A percentile compares a stretch with the other conserved stretches of the same genome.
These are phyloP conservation scores for Nemania sp. DNA, from an alignment of 2,329 filamentous ascomycete species.

Conservation along the genomic window DNA sequence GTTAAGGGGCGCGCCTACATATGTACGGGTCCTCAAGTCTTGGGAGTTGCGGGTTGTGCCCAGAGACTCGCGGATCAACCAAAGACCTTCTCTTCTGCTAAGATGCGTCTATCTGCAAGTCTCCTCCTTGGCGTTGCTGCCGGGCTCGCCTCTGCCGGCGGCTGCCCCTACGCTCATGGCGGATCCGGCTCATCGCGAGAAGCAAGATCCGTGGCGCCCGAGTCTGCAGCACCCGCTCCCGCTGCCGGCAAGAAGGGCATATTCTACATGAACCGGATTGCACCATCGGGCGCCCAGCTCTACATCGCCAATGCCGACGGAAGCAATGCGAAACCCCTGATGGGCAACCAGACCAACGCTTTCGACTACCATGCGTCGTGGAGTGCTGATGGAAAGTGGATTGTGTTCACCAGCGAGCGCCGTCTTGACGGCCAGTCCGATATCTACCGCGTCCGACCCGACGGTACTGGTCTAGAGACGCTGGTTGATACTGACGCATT, in stretches of 20 bases:
- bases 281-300: constrained; percentile 36
- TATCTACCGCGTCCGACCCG: constrained; percentile 53
- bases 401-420: constrained; percentile 56
- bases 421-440: constrained; percentile 56
- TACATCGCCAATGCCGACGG: constrained; percentile 55
- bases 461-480: constrained; percentile 53
- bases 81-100: background rate
- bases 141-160: background rate
- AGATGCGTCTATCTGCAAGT: background rate
- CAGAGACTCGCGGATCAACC: background rate
- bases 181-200: background rate
- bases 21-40: background rate
- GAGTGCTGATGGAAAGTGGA: constrained; percentile 55
- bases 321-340: constrained; percentile 52
- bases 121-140: background rate
- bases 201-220: background rate
- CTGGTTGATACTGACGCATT: constrained; percentile 52
- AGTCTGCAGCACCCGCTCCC: background rate
- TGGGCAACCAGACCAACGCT: constrained; percentile 45
- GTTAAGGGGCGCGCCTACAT: background rate
- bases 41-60: background rate
- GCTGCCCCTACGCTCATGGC: background rate
- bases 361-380: constrained; percentile 57
- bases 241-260: constrained; percentile 21
- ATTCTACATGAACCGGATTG: constrained; percentile 42